Conservation (phyloP, 225 moss, liverwort and hornwort genomes). For the Pseudisothecium myosuroides region DNA sequence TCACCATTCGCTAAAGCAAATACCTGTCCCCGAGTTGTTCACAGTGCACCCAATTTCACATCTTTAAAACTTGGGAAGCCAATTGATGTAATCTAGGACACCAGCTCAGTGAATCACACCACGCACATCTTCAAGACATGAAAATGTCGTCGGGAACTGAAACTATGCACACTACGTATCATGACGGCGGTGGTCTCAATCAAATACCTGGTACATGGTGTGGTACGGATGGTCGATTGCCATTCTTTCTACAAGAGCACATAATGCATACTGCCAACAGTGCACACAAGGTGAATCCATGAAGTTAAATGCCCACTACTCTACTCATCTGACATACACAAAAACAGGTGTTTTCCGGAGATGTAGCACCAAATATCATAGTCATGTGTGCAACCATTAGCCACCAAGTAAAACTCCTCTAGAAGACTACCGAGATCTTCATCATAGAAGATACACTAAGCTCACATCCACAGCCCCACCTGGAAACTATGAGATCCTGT, state of each 20-base stretch:
- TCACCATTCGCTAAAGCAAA: constrained; percentile 97
- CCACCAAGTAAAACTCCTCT: background rate
- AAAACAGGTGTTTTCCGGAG: background rate
- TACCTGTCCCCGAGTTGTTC: constrained; percentile 34
- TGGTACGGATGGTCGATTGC: constrained; percentile 95
- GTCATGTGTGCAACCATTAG: background rate
- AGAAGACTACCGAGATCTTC: background rate
- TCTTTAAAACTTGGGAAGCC: background rate
- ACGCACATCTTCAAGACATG: background rate
- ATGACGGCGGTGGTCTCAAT: background rate
- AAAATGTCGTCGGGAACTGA: background rate
- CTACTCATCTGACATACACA: background rate
- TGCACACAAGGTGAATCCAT: background rate
- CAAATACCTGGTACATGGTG: constrained; percentile 81
- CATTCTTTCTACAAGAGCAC: constrained; percentile 75
- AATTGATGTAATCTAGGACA: background rate
- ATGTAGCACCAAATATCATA: background rate
- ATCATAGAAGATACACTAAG: background rate
- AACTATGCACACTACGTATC: background rate
- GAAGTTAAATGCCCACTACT: background rate
- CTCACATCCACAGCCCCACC: constrained; percentile 7
- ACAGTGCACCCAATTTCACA: background rate
- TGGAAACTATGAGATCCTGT: constrained; percentile 54
- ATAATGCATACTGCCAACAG: constrained; percentile 58
- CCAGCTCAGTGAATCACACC: background rate